phyloP scores from a whole-genome alignment of 2,329 filamentous ascomycete species.

The Fusarium abutilonis region DNA sequence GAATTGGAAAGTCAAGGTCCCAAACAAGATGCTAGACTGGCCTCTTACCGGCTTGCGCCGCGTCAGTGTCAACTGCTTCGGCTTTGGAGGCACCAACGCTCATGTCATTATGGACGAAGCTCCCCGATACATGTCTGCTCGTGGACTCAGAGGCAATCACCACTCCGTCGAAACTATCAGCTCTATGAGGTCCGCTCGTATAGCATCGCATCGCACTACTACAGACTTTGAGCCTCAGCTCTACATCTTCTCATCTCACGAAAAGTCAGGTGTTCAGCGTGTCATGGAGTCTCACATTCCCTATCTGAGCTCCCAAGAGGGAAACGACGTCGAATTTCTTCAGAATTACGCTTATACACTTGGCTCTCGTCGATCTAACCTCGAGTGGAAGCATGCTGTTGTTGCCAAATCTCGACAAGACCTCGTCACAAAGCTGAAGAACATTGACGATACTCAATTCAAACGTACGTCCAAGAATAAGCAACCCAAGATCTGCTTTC shows the following conservation, averaged over 20 bases:
- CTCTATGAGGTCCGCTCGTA: neutral
- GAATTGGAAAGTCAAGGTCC: constrained; percentile 58
- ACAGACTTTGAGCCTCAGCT: constrained; percentile 46
- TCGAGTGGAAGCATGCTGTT: constrained; percentile 56
- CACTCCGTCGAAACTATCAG: constrained; percentile 42
- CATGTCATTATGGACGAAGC: constrained; percentile 64
- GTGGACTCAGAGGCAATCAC: constrained; percentile 51
- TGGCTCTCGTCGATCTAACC: constrained; percentile 54
- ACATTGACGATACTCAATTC: constrained; percentile 28
- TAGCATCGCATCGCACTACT: neutral
- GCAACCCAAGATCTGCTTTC: constrained; percentile 51
- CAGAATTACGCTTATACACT: constrained; percentile 59
- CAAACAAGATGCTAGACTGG: constrained; percentile 55
- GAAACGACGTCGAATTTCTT: constrained; percentile 40
- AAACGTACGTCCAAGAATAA: constrained; percentile 43
- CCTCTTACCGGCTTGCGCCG: constrained; percentile 57
- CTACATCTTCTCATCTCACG: constrained; percentile 57
- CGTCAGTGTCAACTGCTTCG: constrained; percentile 66
- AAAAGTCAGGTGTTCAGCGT: constrained; percentile 53
- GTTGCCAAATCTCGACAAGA: constrained; percentile 50
- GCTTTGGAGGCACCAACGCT: constrained; percentile 66
- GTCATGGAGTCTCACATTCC: constrained; percentile 50
- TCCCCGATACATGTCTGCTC: constrained; percentile 51
- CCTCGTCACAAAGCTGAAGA: constrained; percentile 47
- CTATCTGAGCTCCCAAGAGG: constrained; percentile 43